A percentile compares a stretch with the other conserved stretches of the same genome.
phyloP scores from a whole-genome alignment of 805 yeast species.

The Saccharomycopsis capsularis region DNA sequence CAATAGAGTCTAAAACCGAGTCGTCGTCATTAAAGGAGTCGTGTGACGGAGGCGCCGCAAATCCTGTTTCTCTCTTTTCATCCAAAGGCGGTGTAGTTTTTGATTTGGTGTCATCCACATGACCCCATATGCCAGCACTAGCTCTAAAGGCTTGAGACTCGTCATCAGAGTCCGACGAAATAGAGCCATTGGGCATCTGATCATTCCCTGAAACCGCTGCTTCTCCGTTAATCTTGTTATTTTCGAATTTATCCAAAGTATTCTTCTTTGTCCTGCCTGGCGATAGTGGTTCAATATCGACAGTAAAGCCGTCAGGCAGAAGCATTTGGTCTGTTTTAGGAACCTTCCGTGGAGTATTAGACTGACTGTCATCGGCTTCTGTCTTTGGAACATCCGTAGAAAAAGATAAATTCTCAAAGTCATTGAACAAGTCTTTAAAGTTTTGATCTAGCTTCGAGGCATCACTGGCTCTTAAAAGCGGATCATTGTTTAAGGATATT shows the following conservation, averaged over 20 bases:
- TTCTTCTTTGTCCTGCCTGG: background rate
- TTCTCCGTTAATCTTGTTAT: too few relatives aligned
- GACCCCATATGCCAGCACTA: background rate
- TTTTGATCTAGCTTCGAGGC: constrained; percentile 12
- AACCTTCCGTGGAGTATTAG: background rate
- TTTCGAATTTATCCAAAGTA: too few relatives aligned
- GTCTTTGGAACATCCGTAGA: background rate
- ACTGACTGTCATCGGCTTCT: background rate
- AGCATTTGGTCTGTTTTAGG: background rate
- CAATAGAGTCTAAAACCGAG: background rate
- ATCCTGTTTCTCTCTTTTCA: too few relatives aligned
- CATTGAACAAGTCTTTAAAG: constrained; percentile 20
- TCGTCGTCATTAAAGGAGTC: background rate
- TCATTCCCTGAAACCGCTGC: too few relatives aligned
- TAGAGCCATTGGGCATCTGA: too few relatives aligned
- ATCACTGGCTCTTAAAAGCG: background rate
- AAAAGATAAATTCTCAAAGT: constrained; percentile 17
- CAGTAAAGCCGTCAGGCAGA: background rate
- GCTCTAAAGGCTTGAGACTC: background rate
- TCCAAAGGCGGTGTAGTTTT: too few relatives aligned
- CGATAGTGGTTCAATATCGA: background rate
- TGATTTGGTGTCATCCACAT: too few relatives aligned
- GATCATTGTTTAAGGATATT: background rate
- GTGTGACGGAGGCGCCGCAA: too few relatives aligned
- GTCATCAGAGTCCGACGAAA: too few relatives aligned